Conservation (phyloP, 495 filamentous ascomycete species). For the Penicillium pulvis region DNA sequence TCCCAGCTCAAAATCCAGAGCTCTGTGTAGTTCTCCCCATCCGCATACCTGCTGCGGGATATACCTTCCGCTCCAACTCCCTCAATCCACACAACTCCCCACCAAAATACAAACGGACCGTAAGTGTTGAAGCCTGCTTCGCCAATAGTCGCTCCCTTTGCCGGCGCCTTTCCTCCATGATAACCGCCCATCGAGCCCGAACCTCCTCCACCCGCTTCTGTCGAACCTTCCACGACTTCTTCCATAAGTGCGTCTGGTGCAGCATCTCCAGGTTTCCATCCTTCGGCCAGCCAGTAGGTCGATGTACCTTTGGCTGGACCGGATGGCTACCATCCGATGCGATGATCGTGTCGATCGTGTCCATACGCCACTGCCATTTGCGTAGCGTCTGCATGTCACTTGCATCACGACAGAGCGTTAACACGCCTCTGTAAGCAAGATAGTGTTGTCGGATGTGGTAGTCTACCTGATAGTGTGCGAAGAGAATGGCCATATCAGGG, state of each 20-base stretch:
- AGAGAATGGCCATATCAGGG: conserved; percentile 14
- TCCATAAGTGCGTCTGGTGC: conserved; percentile 29
- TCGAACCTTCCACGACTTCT: conserved; percentile 16
- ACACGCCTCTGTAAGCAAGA: conserved; percentile 20
- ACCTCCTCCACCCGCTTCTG: conserved; percentile 19
- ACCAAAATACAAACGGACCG: conserved; percentile 23
- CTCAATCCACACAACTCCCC: conserved; percentile 21
- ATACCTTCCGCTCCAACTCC: conserved; percentile 11
- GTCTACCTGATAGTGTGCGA: conserved; percentile 38
- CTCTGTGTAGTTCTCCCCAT: conserved; percentile 13
- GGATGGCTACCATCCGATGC: not conserved
- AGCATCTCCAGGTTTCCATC: conserved; percentile 25
- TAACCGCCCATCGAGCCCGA: conserved; percentile 26
- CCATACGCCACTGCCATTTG: conserved; percentile 29
- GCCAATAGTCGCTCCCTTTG: conserved; percentile 20
- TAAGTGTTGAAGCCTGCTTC: conserved; percentile 17
- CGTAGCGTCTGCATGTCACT: conserved; percentile 31
- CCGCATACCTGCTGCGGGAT: not conserved
- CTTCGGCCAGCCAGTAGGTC: conserved; percentile 18
- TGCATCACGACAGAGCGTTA: conserved; percentile 32
- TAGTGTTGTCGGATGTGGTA: conserved; percentile 42
- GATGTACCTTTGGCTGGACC: not conserved
- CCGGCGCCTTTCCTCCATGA: conserved; percentile 30
- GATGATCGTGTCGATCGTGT: conserved; percentile 8
- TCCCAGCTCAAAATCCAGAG: conserved; percentile 8